Conservation (phyloP, 441 rosid genomes). For the Manihot esculenta region DNA sequence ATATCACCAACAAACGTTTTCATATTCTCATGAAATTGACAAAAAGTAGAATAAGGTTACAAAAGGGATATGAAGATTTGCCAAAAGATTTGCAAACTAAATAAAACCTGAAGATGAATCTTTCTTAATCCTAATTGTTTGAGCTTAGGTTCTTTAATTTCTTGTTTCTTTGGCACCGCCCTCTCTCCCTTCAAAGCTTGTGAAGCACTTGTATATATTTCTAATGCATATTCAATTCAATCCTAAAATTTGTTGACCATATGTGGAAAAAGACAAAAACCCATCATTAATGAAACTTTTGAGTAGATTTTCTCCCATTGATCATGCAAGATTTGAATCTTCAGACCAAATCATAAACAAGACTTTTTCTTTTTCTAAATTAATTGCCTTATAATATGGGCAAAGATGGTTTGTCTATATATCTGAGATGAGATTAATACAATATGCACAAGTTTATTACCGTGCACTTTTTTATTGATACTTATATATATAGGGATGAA, state of each 20-base stretch:
- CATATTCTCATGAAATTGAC: too few relatives aligned
- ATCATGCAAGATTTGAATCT: background rate
- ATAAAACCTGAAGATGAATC: background rate
- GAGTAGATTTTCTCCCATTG: background rate
- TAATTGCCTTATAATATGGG: too few relatives aligned
- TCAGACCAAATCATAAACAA: too few relatives aligned
- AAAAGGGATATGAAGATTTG: background rate
- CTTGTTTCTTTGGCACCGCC: background rate
- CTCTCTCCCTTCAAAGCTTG: background rate
- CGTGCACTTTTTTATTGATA: too few relatives aligned
- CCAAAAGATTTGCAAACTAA: conserved; percentile 12
- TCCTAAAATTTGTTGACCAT: background rate
- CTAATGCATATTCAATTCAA: background rate
- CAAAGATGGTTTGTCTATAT: too few relatives aligned
- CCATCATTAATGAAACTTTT: too few relatives aligned
- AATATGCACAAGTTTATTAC: too few relatives aligned
- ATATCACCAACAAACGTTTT: background rate
- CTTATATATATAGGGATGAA: too few relatives aligned
- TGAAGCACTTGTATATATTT: background rate
- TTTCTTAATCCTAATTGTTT: background rate
- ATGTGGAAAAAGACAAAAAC: background rate
- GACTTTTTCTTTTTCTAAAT: too few relatives aligned
- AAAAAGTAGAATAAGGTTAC: background rate
- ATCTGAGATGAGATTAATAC: too few relatives aligned
- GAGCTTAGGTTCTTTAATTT: background rate